Evolutionary conservation across 2,329 filamentous ascomycete species (phyloP), one percentile per base, ranked within the genome.

Genomic region (Gnomoniopsis smithogilvyi): DNA sequence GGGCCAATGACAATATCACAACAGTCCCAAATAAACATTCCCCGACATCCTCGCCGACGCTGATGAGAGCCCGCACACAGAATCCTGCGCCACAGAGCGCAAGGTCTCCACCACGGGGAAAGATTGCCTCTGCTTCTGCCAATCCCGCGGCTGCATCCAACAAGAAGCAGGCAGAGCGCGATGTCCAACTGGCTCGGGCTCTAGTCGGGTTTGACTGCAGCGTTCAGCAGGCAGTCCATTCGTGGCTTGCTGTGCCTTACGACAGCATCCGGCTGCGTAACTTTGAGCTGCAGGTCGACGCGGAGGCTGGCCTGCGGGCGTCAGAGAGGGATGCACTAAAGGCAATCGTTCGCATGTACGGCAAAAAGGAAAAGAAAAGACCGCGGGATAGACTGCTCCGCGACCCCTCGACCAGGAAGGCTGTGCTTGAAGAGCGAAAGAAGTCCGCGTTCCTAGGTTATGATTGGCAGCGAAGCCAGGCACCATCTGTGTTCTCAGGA

Each of bases 381-480:
- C 86, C 94, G 0, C 81, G 93, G n/a, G 95, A 99, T 72, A 89
- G 89, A 67, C 74, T 98, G 59, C 76, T 98, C 30, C 81, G 94
- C 47, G 94, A 98, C 71, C 81, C 80, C 26, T 74, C 78, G 10
- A 82, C 88, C 7, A 88, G 85, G 45, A 80, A 79, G 45, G 78
- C 80, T 17, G 92, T 89, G n/a, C 77, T 98, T 72, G 86, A 91
- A 65, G 81, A 95, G 64, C 84, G 95, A 60, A 96, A 94, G 74
- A 83, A 82, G 70, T 89, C 84, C 26, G 92, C 92, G 0, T 98
- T 98, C 72, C 74, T 96, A 62, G 94, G 94, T 1, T 99, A 99
- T 70, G 91, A 90, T 2, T 98, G 95, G 79, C 83, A 86, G 14
- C 78, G 86, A 50, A 78, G 79, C 58, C 63, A 62, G 53, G 59